Evolutionary conservation across 306 rosid genomes (phyloP).

Genomic region (Inga oerstediana): DNA sequence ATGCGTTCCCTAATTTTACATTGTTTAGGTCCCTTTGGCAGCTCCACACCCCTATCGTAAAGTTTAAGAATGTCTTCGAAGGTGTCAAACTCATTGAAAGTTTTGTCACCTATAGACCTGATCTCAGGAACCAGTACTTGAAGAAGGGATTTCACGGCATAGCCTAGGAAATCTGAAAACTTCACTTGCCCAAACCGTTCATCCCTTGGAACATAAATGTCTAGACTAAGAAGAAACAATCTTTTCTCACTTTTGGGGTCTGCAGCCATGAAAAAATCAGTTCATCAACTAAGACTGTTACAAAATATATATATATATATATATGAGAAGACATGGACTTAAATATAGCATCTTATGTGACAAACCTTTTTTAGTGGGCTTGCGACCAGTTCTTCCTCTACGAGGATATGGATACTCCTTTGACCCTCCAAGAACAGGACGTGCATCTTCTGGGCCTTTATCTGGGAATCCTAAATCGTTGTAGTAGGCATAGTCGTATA

Average conservation of each 20-base stretch:
- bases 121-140: slow-evolving; percentile 79
- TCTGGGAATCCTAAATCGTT: slow-evolving; percentile 86
- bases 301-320: no score
- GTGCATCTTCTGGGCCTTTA: slow-evolving; percentile 49
- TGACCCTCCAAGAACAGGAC: slow-evolving; percentile 84
- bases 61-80: slow-evolving; percentile 66
- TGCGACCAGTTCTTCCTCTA: slow-evolving; percentile 83
- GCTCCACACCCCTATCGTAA: slow-evolving; percentile 62
- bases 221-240: slow-evolving; percentile 65
- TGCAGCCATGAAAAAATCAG: slow-evolving; percentile 37
- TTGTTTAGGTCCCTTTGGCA: slow-evolving; percentile 54
- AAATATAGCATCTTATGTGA: not conserved
- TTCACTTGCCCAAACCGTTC: slow-evolving; percentile 75
- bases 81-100: slow-evolving; percentile 79
- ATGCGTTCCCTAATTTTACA: slow-evolving; percentile 53
- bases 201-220: slow-evolving; percentile 84
- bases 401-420: slow-evolving; percentile 74
- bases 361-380: slow-evolving; percentile 60
- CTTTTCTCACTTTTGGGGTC: slow-evolving; percentile 76
- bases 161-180: slow-evolving; percentile 81
- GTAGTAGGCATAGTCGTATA: slow-evolving; percentile 88
- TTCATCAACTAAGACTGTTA: not conserved
- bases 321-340: not conserved
- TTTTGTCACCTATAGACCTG: slow-evolving; percentile 68
- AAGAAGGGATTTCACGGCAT: slow-evolving; percentile 68